These are phyloP conservation scores for Hypsizygus ulmarius DNA, from an alignment of 1,284 basidiomycete genomes.

Conservation along the genomic window DNA sequence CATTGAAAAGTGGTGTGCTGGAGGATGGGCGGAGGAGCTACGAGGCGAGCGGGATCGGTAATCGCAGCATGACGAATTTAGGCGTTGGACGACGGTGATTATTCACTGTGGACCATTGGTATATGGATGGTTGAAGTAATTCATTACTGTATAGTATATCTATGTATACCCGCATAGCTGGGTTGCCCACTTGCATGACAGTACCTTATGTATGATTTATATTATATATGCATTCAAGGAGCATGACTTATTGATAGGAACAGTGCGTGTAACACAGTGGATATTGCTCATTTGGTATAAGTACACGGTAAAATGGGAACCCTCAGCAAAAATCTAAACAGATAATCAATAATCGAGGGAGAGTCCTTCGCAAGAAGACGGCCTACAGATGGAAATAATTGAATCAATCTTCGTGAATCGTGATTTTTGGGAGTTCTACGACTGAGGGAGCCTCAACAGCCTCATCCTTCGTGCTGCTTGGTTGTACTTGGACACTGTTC, in stretches of 20 bases:
- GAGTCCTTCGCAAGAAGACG: too few relatives aligned
- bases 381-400: too few relatives aligned
- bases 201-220: too few relatives aligned
- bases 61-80: slow-evolving; percentile 43
- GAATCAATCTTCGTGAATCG: slow-evolving; percentile 47
- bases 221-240: too few relatives aligned
- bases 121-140: background rate
- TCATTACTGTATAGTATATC: background rate
- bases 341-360: too few relatives aligned
- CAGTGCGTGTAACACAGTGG: too few relatives aligned
- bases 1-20: slow-evolving; percentile 21
- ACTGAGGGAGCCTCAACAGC: slow-evolving; percentile 24
- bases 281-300: too few relatives aligned
- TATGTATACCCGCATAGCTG: background rate
- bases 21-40: slow-evolving; percentile 48
- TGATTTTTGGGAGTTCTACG: slow-evolving; percentile 40
- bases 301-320: too few relatives aligned
- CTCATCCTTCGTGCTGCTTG: slow-evolving; percentile 7
- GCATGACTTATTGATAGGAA: too few relatives aligned
- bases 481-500: slow-evolving; percentile 11
- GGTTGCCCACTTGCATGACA: too few relatives aligned
- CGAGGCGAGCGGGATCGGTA: slow-evolving; percentile 39
- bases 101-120: background rate
- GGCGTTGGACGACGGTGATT: slow-evolving; percentile 7
- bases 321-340: too few relatives aligned